Evolutionary conservation across 805 yeast genomes (phyloP), one percentile per base, ranked within the genome.

Genomic region (Saccharomyces paradoxus): DNA sequence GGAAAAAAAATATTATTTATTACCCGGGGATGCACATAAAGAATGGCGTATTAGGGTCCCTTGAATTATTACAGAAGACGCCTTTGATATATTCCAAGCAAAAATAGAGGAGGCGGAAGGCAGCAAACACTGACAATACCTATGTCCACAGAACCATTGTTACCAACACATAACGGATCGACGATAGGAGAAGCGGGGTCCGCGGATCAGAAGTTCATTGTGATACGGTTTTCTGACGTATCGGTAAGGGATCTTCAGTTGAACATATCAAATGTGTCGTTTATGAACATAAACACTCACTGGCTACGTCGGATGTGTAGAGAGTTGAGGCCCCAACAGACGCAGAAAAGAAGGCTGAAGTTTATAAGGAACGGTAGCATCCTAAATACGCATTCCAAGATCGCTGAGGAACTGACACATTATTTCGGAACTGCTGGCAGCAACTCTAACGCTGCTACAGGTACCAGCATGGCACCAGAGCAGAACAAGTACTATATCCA

Each of bases 401-500:
- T 65, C 21, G 56, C 58, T 7, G 49, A 53, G 21, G 62, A 58
- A 31, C 28, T 61, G 22, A 54, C 57, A 44, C 54, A 57, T 13
- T 61, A 56, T 49, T 62, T 63, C 31, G 55, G 46, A 10, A 22
- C 28, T 27, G 21, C 41, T 52, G 53, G 32, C 52, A 51, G 37
- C 46, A 46, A 46, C 49, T 50, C 32, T 41, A 22, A 13, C 46
- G 49, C 22, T 28, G 49, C 30, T 3, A 17, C 50, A 21, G 4
- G 44, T n/a, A 28, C 10, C 14, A 32, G 26, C 9, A 17, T 24
- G 21, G 24, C 12, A 3, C 10, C 46, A 7, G 52, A 24, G 29
- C 21, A 58, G 54, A 58, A 71, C 9, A 71, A 71, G 49, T 71
- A 86, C n/a, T 87, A 83, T 63, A 75, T 89, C 3, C 96, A 88